These are phyloP conservation scores for Xylaria grammica DNA, from an alignment of 495 filamentous ascomycete species.

Conservation along the genomic window DNA sequence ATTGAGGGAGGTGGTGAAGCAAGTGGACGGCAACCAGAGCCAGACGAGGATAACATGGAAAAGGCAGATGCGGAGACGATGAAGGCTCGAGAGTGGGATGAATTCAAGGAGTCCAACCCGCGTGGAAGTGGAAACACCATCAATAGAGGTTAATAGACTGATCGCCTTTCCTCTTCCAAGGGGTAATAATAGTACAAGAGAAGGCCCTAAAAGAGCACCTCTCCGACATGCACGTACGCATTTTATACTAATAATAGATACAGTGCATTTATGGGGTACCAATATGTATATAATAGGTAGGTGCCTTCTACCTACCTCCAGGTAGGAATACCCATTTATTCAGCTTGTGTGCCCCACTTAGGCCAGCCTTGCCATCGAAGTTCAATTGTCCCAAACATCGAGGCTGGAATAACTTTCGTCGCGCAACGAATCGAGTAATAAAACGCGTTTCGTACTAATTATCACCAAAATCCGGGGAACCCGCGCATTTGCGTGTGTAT, in stretches of 20 bases:
- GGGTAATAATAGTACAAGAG: too few species aligned
- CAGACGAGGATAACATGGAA: slow-evolving; percentile 87
- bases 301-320: not conserved
- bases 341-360: slow-evolving; percentile 1
- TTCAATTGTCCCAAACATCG: slow-evolving; percentile 5
- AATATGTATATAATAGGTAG: not conserved
- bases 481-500: not conserved
- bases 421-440: not conserved
- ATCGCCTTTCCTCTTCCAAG: too few species aligned
- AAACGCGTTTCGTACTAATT: not conserved
- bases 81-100: slow-evolving; percentile 96
- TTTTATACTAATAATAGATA: too few species aligned
- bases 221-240: too few species aligned
- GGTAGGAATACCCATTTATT: not conserved
- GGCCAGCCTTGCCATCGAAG: slow-evolving; percentile 16
- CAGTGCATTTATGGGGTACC: too few species aligned
- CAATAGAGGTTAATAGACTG: slow-evolving; percentile 68
- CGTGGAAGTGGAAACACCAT: slow-evolving; percentile 86
- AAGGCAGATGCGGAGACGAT: slow-evolving; percentile 86
- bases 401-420: not conserved
- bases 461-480: not conserved
- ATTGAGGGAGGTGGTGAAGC: slow-evolving; percentile 89
- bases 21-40: slow-evolving; percentile 68
- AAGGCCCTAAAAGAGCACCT: too few species aligned
- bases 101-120: slow-evolving; percentile 88